phyloP scores from a whole-genome alignment of 805 yeast genomes.

The Candida nitratophila region DNA sequence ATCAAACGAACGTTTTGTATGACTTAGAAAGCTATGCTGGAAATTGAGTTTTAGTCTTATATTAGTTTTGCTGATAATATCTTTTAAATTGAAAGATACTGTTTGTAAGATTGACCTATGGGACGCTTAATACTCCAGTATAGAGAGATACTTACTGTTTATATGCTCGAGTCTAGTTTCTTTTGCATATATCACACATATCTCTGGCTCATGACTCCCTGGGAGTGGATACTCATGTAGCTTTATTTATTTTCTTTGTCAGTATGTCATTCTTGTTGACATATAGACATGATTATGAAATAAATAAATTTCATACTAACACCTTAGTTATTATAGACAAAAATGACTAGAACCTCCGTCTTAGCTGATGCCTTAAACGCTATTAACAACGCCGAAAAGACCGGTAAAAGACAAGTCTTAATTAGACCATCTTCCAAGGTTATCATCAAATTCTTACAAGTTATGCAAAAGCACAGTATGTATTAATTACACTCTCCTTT shows the following conservation, averaged over 20 bases:
- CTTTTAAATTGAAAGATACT: constrained; percentile 3
- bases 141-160: constrained; percentile 4
- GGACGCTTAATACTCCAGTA: constrained; percentile 11
- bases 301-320: constrained; percentile 1
- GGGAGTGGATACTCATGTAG: constrained; percentile 40
- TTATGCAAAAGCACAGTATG: constrained; percentile 95
- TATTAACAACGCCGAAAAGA: constrained; percentile 98
- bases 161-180: not conserved
- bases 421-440: constrained; percentile 99
- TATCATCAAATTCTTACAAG: constrained; percentile 92
- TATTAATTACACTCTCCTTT: constrained; percentile 10
- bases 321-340: constrained; percentile 20
- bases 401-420: constrained; percentile 98
- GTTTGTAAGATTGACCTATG: constrained; percentile 5
- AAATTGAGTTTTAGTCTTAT: constrained; percentile 20
- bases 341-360: constrained; percentile 97
- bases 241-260: constrained; percentile 26
- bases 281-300: constrained; percentile 15
- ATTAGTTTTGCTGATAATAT: constrained; percentile 6
- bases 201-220: constrained; percentile 34
- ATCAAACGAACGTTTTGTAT: not conserved
- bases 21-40: constrained; percentile 24
- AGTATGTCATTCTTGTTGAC: no score
- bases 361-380: constrained; percentile 98
- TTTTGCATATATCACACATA: not conserved